Base-by-base conservation (phyloP, 2,329 filamentous ascomycete genomes). In the Colletotrichum tanaceti region DNA sequence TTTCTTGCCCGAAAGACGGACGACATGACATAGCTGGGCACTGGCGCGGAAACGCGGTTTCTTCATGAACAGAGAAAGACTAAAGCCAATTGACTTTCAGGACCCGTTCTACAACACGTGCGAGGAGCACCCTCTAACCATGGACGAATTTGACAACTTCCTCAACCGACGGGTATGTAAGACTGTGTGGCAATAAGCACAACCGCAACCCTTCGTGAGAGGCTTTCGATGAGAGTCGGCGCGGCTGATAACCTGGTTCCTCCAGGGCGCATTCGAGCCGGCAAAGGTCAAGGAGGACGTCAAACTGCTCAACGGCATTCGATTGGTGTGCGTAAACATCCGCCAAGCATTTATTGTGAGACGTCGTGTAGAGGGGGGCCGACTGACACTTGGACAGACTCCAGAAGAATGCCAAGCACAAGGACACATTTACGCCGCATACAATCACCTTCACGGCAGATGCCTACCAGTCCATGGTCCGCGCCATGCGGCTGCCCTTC, bases 91-190 rank as follows among this genome's bases (percentile, higher is more conserved):
- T 63, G 57, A 60, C 59, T 43, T 18, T 22, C 67, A 88, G 86
- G 82, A 89, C 74, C 76, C 84, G 28, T 79, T 79, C 14, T 80
- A 81, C 71, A 85, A 88, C 71, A 80, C 79, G 3, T 77, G 77
- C 60, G 86, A 88, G 72, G 83, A 87, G 72, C 85, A 87, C 73
- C 74, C 80, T 10, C 78, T 89, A 68, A 82, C 82, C 10, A 71
- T 77, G 35, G 85, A 87, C 75, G 87, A 89, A 72, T 89, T 89
- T 77, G 79, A 85, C 18, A 89, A 89, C 74, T 89, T 88, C 70
- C 74, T 89, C 10, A 75, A 82, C 52, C 82, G 79, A 54, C 79
- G 79, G 74, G 86, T 87, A 78, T 72, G 84, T 77, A 20, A 58
- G 20, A 20, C 39, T 28, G 18, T 43, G 18, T 44, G 35, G 47